Percentiles rank a stretch among this genome's conserved stretches.
Conservation (phyloP, 805 yeast genomes). For the Ogataea henricii region DNA sequence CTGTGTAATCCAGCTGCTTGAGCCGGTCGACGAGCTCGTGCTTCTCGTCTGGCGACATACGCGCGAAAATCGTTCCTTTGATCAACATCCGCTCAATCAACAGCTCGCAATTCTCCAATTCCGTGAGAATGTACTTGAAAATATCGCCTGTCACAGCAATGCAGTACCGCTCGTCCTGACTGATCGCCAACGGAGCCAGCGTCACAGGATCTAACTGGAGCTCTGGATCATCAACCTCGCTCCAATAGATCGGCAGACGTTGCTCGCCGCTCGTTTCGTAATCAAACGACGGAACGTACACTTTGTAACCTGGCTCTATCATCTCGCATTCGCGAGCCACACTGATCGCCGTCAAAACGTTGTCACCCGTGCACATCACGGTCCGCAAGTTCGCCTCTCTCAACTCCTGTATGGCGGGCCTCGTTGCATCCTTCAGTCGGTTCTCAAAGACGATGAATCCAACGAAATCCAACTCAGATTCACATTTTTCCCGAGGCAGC, state of each 20-base stretch:
- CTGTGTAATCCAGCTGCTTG: slow-evolving; percentile 84
- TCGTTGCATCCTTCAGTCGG: slow-evolving; percentile 73
- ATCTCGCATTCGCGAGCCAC: slow-evolving; percentile 86
- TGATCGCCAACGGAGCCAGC: slow-evolving; percentile 48
- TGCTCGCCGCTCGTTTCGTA: slow-evolving; percentile 28
- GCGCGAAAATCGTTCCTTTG: slow-evolving; percentile 78
- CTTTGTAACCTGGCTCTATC: slow-evolving; percentile 44
- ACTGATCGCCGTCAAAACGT: slow-evolving; percentile 89
- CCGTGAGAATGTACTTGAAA: slow-evolving; percentile 73
- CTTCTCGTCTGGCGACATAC: slow-evolving; percentile 99
- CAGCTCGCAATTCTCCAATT: slow-evolving; percentile 41
- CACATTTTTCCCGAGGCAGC: slow-evolving; percentile 64
- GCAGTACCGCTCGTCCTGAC: slow-evolving; percentile 46
- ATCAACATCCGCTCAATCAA: slow-evolving; percentile 61
- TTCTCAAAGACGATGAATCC: slow-evolving; percentile 95
- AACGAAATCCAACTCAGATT: slow-evolving; percentile 65
- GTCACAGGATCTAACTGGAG: slow-evolving; percentile 64
- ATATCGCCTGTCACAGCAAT: slow-evolving; percentile 93
- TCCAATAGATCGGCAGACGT: slow-evolving; percentile 56
- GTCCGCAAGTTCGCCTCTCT: slow-evolving; percentile 74
- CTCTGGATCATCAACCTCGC: slow-evolving; percentile 62
- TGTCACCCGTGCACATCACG: slow-evolving; percentile 98
- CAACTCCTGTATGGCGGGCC: slow-evolving; percentile 58
- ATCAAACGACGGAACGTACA: slow-evolving; percentile 64
- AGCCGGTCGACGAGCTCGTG: slow-evolving; percentile 91